phyloP scores from a whole-genome alignment of 257 asterid species.

The Solanum gandarillasii region DNA sequence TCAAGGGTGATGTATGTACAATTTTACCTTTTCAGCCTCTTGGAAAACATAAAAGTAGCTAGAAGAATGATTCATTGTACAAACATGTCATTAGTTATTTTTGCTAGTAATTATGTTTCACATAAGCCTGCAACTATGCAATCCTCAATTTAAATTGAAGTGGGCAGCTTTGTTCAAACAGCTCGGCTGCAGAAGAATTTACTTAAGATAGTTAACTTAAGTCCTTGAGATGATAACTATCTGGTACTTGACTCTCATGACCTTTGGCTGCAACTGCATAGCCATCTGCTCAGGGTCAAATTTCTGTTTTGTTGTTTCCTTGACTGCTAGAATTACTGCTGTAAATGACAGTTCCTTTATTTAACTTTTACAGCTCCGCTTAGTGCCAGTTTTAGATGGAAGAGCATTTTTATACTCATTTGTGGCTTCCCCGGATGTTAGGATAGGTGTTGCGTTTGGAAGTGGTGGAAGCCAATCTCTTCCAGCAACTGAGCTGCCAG shows the following conservation, averaged over 20 bases:
- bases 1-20: slow-evolving; percentile 90
- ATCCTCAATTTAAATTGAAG: neutral
- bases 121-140: neutral
- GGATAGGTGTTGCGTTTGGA: slow-evolving; percentile 92
- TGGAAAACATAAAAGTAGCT: neutral
- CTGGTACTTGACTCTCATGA: neutral
- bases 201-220: neutral
- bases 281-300: neutral
- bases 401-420: slow-evolving; percentile 76
- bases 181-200: neutral
- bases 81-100: neutral
- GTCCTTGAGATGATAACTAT: neutral
- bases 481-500: slow-evolving; percentile 97
- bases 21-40: neutral
- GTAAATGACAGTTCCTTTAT: neutral
- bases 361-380: slow-evolving; percentile 47
- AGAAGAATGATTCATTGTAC: neutral
- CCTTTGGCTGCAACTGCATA: neutral
- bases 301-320: neutral
- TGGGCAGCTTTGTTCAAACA: neutral
- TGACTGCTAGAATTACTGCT: neutral
- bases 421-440: slow-evolving; percentile 77
- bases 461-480: slow-evolving; percentile 94
- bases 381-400: slow-evolving; percentile 89
- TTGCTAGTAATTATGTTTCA: neutral